Base-by-base conservation (phyloP, 495 filamentous ascomycete genomes). In the Cladorrhinum samala region DNA sequence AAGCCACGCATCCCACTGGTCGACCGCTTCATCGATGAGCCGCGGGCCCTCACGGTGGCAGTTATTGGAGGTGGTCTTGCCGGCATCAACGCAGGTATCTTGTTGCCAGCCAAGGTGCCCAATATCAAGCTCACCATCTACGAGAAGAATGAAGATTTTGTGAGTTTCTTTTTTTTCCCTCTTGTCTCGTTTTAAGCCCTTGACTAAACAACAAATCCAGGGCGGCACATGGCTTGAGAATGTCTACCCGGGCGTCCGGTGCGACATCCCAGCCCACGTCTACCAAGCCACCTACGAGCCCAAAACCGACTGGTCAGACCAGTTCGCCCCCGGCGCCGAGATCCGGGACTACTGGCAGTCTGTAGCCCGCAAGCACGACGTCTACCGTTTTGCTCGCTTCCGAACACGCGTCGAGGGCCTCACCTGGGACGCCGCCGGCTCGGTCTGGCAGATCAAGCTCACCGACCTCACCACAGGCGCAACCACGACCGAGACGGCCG, bases 201-300 rank as follows among this genome's bases (percentile, higher is more conserved):
- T 44, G 21, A 18, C 58, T 62, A 51, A 67, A 27, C 13, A 23
- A 3, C 2, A 21, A 11, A 38, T 2, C 17, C 46, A 68, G 68
- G 82, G 84, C 27, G 85, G 86, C 0, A 86, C 84, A 1, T 90
- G 85, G 85, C 81, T 79, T 40, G 83, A 86, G 64, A 88, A 88
- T 49, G 71, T 74, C 53, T 88, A 89, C 62, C 83, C 84, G 0
- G 84, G 85, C 17, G 81, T 83, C n/a, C 76, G 77, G 16, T 82
- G 78, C 61, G 85, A 88, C 65, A 81, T 87, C n/a, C 83, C 83
- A 6, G 74, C 86, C 1, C 84, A 89, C 70, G 79, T 79, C 13
- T 89, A 89, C 61, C 83, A 86, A 60, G 79, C 78, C 2, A 78
- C 75, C 17, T 88, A 87, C 58, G 72, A 73, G 11, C 82, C 83